Conservation (phyloP, 2,329 filamentous ascomycete genomes). For the Trichophyton schoenleinii region DNA sequence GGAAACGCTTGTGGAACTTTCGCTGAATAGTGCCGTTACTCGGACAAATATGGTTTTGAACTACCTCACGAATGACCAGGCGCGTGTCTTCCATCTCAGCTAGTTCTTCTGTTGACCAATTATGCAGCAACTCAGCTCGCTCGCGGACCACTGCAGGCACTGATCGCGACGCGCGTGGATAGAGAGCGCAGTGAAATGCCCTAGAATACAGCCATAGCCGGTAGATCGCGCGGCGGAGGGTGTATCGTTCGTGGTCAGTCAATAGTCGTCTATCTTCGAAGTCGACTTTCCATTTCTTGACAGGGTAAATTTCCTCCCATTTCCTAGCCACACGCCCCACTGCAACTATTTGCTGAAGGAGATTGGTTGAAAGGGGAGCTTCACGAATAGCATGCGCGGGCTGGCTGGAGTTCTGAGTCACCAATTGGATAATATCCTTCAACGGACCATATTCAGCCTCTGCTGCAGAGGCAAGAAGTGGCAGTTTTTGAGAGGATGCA, state of each 20-base stretch:
- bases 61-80: constrained; percentile 42
- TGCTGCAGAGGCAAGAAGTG: constrained; percentile 42
- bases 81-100: constrained; percentile 49
- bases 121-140: constrained; percentile 45
- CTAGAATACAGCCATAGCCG: constrained; percentile 48
- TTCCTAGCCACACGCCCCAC: constrained; percentile 44
- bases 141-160: constrained; percentile 37
- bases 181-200: constrained; percentile 44
- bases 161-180: constrained; percentile 40
- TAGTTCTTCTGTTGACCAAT: constrained; percentile 44
- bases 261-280: constrained; percentile 44
- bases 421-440: constrained; percentile 45
- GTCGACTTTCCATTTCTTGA: constrained; percentile 50
- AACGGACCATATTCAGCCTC: constrained; percentile 47
- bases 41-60: constrained; percentile 48
- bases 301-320: constrained; percentile 50
- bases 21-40: constrained; percentile 48
- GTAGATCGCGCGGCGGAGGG: constrained; percentile 46
- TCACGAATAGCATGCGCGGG: constrained; percentile 42
- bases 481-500: constrained; percentile 41
- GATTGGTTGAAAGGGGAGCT: constrained; percentile 42
- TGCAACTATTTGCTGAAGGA: constrained; percentile 44
- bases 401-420: constrained; percentile 49
- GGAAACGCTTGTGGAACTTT: constrained; percentile 46
- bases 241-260: constrained; percentile 37